Evolutionary conservation across 331 rosid genomes (phyloP).

Genomic region (Malus hybrid): DNA sequence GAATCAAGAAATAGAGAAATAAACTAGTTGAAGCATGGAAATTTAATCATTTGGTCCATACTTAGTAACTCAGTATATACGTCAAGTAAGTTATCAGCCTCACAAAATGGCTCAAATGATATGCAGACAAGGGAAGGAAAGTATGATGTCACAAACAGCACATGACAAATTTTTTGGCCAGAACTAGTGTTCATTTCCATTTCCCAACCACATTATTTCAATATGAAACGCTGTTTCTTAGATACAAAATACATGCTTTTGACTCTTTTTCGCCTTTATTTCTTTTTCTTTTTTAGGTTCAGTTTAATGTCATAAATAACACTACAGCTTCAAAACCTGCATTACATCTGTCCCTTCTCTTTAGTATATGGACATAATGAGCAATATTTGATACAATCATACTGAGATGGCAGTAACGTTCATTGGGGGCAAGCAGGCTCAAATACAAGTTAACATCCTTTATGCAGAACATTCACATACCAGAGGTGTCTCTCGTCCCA

Average conservation of each 20-base stretch:
- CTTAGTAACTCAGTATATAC: neutral
- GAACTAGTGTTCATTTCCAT: neutral
- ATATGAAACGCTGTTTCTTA: neutral
- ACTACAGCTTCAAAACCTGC: neutral
- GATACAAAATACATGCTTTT: neutral
- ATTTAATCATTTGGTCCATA: neutral
- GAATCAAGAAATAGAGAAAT: neutral
- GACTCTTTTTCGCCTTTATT: neutral
- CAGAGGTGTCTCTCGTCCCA: conserved; percentile 80
- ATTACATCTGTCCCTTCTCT: neutral
- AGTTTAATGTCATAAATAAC: neutral
- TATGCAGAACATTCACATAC: conserved; percentile 38
- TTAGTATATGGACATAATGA: neutral
- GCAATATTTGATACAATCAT: neutral
- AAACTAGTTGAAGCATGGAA: neutral
- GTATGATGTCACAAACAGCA: neutral
- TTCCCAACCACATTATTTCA: neutral
- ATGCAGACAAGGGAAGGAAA: neutral
- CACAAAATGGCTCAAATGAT: neutral
- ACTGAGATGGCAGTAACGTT: neutral
- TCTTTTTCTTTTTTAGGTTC: neutral
- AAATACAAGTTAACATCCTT: neutral
- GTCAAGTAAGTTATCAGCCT: neutral
- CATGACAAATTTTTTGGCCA: neutral
- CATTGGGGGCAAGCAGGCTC: neutral